Conservation (phyloP, 345 rosid species). For the Draba incana region DNA sequence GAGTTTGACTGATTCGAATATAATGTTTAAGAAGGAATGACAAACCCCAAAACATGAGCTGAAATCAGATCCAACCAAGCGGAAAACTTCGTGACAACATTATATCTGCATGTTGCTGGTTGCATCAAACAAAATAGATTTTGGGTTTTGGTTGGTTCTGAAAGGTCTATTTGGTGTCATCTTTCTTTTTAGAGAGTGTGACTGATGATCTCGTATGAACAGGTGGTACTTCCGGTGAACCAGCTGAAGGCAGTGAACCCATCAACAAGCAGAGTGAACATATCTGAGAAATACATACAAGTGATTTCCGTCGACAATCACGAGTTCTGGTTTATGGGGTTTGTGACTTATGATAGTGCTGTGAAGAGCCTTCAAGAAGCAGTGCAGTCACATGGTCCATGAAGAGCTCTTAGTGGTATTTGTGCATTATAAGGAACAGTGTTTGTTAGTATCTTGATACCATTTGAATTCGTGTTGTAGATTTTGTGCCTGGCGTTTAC, state of each 20-base stretch:
- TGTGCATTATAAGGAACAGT: slow-evolving; percentile 26
- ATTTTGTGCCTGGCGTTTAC: slow-evolving; percentile 16
- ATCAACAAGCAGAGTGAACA: slow-evolving; percentile 73
- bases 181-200: background rate
- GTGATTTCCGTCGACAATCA: slow-evolving; percentile 78
- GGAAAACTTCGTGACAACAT: background rate
- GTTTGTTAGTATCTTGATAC: slow-evolving; percentile 22
- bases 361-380: slow-evolving; percentile 71
- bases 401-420: slow-evolving; percentile 31
- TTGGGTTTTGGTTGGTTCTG: slow-evolving; percentile 3
- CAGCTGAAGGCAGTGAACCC: slow-evolving; percentile 81
- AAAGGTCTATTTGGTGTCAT: background rate
- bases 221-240: slow-evolving; percentile 74
- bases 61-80: background rate
- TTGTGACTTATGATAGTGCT: slow-evolving; percentile 77
- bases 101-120: background rate
- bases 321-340: slow-evolving; percentile 95
- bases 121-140: slow-evolving; percentile 3
- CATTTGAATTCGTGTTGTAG: slow-evolving; percentile 16
- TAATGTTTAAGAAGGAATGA: background rate
- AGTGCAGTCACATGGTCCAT: slow-evolving; percentile 43
- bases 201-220: slow-evolving; percentile 15
- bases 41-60: background rate
- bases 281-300: slow-evolving; percentile 82
- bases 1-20: slow-evolving; percentile 4